phyloP scores from a whole-genome alignment of 306 rosid species.

The Cucumis hystrix region DNA sequence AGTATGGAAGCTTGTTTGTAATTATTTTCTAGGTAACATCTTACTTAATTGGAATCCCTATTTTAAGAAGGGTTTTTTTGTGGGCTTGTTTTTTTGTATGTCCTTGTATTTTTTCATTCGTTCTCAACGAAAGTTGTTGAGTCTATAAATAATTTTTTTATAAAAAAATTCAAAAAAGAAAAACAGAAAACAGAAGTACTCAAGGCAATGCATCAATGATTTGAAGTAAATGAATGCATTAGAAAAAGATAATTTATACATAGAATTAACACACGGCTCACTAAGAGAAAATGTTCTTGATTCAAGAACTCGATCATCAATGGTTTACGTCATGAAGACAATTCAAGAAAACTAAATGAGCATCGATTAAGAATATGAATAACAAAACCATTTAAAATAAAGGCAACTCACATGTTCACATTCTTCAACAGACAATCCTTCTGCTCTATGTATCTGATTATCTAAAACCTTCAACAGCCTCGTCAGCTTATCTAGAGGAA shows the following conservation, averaged over 20 bases:
- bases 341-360: neutral
- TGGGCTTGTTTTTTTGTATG: too few relatives aligned
- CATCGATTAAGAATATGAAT: neutral
- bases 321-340: neutral
- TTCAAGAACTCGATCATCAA: neutral
- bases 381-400: neutral
- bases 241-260: neutral
- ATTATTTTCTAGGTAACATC: too few relatives aligned
- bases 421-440: constrained; percentile 81
- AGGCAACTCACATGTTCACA: constrained; percentile 55
- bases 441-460: constrained; percentile 93
- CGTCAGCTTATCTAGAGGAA: constrained; percentile 66
- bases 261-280: neutral
- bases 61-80: too few relatives aligned
- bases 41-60: too few relatives aligned
- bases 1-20: too few relatives aligned
- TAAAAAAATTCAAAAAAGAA: too few relatives aligned
- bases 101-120: too few relatives aligned
- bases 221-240: neutral
- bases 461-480: constrained; percentile 77
- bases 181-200: neutral
- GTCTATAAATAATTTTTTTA: too few relatives aligned
- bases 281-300: neutral
- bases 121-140: too few relatives aligned
- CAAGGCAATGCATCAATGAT: neutral